Base-by-base conservation (phyloP, 2,329 filamentous ascomycete species). In the Aspergillus piperis region DNA sequence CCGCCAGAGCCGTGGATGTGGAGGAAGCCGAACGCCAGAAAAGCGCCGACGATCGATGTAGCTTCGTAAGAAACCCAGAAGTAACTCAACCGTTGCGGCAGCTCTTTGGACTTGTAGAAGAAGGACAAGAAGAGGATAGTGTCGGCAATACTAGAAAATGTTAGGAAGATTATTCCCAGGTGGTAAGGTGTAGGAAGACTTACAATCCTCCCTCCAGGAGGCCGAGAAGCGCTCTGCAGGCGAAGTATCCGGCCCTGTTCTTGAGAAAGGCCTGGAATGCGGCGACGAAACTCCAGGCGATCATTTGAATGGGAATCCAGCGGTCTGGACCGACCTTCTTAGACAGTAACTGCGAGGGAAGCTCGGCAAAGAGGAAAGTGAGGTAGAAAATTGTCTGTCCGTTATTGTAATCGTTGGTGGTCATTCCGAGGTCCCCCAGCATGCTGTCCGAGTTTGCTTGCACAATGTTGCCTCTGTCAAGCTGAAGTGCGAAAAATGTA, bases 21-120 rank as follows among this genome's bases (percentile, higher is more conserved):
- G 5, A 78, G 66, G 60, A 78, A 76, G 1, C 76, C 76, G 51
- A 71, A 85, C 0, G 80, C 80, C 5, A 83, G 73, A 47, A 83
- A 78, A 0, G 82, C 72, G 11, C 81, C 70, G 1, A 82, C 71
- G 19, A 82, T 82, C 1, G 75, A 70, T 0, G 81, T 82, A 0
- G 72, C 72, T 52, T 81, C 65, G 11, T 89, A 85, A 0, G 88
- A 83, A 0, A 86, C 86, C 90, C 89, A 92, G 76, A 92, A 92
- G 68, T 82, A 85, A 65, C 85, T 85, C 17, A 92, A 76, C 1
- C 90, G 83, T 10, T 84, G 82, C 0, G 89, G 88, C 0, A 93
- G 78, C 71, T 92, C 90, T 55, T 82, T 82, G 0, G 85, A 85
- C 49, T 86, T 92, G 77, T 92, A 93, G 75, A 89, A 93, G 73